phyloP scores from a whole-genome alignment of 805 yeast genomes.

The Lipomyces chichibuensis region DNA sequence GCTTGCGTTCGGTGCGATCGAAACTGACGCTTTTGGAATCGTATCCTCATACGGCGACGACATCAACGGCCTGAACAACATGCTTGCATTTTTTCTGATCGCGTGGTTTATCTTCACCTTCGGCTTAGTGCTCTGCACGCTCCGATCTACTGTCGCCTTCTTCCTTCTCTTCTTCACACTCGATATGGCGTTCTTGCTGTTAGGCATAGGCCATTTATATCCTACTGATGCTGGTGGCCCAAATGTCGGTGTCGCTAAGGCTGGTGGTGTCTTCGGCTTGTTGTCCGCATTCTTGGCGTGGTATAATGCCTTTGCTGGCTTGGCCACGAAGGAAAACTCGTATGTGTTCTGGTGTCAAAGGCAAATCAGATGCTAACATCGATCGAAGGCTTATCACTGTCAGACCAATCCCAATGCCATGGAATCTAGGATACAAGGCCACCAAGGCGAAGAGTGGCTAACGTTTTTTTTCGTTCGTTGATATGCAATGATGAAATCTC shows the following conservation, averaged over 20 bases:
- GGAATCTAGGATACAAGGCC: slow-evolving; percentile 19
- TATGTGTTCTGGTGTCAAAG: slow-evolving; percentile 36
- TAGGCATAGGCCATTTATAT: slow-evolving; percentile 57
- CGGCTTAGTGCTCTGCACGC: slow-evolving; percentile 56
- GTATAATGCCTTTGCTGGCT: slow-evolving; percentile 66
- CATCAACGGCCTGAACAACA: slow-evolving; percentile 46
- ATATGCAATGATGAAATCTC: too few relatives aligned
- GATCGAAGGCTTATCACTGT: slow-evolving; percentile 21
- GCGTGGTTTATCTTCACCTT: slow-evolving; percentile 70
- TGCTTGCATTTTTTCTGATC: slow-evolving; percentile 60
- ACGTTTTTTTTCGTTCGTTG: too few relatives aligned
- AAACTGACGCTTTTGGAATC: slow-evolving; percentile 64
- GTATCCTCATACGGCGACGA: slow-evolving; percentile 53
- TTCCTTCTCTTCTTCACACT: slow-evolving; percentile 59
- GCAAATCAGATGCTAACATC: background rate
- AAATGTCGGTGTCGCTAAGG: slow-evolving; percentile 46
- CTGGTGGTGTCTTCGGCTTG: slow-evolving; percentile 67
- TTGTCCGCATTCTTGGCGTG: slow-evolving; percentile 60
- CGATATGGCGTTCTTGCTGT: slow-evolving; percentile 57
- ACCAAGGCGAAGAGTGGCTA: slow-evolving; percentile 11
- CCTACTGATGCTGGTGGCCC: slow-evolving; percentile 28
- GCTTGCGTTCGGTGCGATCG: slow-evolving; percentile 65
- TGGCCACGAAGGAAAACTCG: slow-evolving; percentile 61
- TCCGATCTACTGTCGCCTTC: slow-evolving; percentile 68
- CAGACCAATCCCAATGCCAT: slow-evolving; percentile 33